These are phyloP conservation scores for Scolecobasidium constrictum DNA, from an alignment of 2,329 filamentous ascomycete genomes.

Conservation along the genomic window DNA sequence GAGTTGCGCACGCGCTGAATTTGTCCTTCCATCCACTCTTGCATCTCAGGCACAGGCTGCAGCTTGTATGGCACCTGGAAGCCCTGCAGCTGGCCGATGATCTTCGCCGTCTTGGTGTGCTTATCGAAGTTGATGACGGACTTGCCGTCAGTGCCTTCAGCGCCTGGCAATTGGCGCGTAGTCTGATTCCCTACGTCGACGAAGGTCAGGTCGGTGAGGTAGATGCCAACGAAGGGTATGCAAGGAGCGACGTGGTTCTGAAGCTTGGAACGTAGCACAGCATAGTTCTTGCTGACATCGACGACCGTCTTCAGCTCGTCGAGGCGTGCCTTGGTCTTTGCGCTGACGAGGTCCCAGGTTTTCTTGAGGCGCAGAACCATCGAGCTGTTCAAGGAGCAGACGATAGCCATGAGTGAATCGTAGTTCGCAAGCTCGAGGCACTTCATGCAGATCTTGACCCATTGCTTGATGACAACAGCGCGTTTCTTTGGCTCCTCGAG, in stretches of 20 bases:
- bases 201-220: conserved; percentile 91
- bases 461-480: conserved; percentile 78
- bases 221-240: conserved; percentile 90
- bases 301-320: conserved; percentile 74
- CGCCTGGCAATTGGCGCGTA: conserved; percentile 60
- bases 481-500: conserved; percentile 88
- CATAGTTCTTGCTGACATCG: conserved; percentile 85
- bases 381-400: conserved; percentile 85
- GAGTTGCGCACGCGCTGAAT: conserved; percentile 57
- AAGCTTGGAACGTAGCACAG: conserved; percentile 69
- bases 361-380: conserved; percentile 78
- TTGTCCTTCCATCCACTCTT: conserved; percentile 83
- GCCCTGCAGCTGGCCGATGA: conserved; percentile 88
- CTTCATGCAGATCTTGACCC: conserved; percentile 87
- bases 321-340: conserved; percentile 70
- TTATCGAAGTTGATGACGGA: conserved; percentile 94
- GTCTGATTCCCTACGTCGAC: conserved; percentile 88
- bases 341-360: conserved; percentile 84
- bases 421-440: conserved; percentile 91
- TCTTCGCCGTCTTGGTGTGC: conserved; percentile 85
- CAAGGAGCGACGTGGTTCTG: conserved; percentile 84
- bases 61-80: conserved; percentile 92
- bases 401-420: conserved; percentile 92
- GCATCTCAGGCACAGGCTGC: conserved; percentile 72
- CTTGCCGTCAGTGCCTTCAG: conserved; percentile 43